Conservation (phyloP, 169 alveolate species). For the Babesia divergens region DNA sequence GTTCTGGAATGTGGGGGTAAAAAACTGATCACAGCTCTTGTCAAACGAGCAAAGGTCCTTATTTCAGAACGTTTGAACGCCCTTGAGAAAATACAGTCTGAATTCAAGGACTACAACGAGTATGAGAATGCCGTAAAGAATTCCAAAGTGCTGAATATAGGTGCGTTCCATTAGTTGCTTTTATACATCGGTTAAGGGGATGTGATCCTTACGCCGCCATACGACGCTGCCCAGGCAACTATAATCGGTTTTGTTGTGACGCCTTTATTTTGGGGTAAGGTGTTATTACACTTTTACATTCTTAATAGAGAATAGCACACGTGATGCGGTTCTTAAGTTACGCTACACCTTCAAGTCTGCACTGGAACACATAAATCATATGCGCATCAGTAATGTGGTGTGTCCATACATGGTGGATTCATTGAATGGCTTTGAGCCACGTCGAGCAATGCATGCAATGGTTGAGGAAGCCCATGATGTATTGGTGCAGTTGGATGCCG, state of each 20-base stretch:
- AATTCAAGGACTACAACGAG: conserved; percentile 8
- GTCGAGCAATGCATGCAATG: conserved; percentile 23
- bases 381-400: conserved; percentile 31
- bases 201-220: conserved; percentile 63
- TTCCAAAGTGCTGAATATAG: conserved; percentile 30
- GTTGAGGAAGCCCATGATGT: conserved; percentile 60
- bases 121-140: conserved; percentile 19
- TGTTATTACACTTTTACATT: not conserved
- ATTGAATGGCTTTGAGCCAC: conserved; percentile 48
- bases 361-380: conserved; percentile 31
- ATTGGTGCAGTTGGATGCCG: conserved; percentile 39
- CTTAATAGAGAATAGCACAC: conserved; percentile 33
- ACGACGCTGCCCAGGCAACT: conserved; percentile 41
- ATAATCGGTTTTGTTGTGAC: conserved; percentile 56
- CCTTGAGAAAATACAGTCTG: conserved; percentile 15
- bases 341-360: conserved; percentile 40
- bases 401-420: conserved; percentile 49
- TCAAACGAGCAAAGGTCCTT: conserved; percentile 49
- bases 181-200: conserved; percentile 17
- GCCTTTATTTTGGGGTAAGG: conserved; percentile 61
- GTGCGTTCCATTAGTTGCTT: not conserved
- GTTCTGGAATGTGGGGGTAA: conserved; percentile 62
- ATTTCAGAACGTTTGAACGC: conserved; percentile 50
- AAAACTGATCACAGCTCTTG: conserved; percentile 49
- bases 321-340: conserved; percentile 59